Evolutionary conservation across 805 yeast species (phyloP).

Genomic region (Candida insectorum): DNA sequence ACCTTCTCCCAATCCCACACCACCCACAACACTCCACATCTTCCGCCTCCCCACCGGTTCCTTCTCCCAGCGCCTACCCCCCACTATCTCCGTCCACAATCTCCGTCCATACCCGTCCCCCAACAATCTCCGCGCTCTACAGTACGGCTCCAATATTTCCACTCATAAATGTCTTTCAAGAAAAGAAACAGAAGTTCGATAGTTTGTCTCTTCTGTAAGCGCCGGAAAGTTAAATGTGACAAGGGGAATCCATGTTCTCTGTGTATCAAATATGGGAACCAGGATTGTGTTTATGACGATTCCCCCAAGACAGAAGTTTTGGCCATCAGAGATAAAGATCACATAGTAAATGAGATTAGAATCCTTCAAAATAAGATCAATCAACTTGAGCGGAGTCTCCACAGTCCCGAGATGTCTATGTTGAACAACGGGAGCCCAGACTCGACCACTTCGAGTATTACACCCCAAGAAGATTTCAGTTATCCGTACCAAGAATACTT

Average conservation of each 20-base stretch:
- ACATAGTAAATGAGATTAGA: slow-evolving; percentile 4
- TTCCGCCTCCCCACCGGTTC: no score
- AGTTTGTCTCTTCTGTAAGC: slow-evolving; percentile 35
- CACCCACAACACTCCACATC: no score
- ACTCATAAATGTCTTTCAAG: no score
- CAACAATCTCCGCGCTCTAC: no score
- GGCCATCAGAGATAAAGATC: slow-evolving; percentile 2
- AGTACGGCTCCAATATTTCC: no score
- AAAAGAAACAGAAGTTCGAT: slow-evolving; percentile 28
- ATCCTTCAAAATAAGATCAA: slow-evolving; percentile 4
- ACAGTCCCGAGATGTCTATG: no score
- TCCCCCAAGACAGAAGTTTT: neutral
- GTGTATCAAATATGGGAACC: slow-evolving; percentile 26
- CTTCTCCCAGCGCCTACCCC: no score
- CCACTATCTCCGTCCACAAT: no score
- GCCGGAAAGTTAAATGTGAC: slow-evolving; percentile 38
- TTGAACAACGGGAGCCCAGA: no score
- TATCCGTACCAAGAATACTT: slow-evolving; percentile 3
- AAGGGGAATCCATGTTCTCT: slow-evolving; percentile 33
- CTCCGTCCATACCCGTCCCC: no score
- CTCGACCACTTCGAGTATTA: neutral
- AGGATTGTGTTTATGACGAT: slow-evolving; percentile 9
- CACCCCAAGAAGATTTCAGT: no score
- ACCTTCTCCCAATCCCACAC: no score
- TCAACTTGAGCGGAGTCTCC: slow-evolving; percentile 1